Evolutionary conservation across 306 rosid species (phyloP), one percentile per base, ranked within the genome.

Genomic region (Sechiopsis laciniata): DNA sequence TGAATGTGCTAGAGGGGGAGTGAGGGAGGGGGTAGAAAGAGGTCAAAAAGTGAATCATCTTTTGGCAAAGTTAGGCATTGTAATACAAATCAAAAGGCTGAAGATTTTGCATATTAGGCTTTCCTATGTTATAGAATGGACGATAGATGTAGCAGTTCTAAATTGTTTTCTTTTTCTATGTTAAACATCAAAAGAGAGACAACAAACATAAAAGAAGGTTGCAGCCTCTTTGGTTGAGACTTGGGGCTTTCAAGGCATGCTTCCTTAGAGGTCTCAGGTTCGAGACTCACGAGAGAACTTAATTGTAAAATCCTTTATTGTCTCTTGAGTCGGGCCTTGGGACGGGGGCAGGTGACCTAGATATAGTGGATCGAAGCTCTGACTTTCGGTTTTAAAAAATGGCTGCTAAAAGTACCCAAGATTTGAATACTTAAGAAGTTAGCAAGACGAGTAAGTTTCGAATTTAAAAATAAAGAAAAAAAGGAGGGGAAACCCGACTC

Each of bases 341-440:
- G 29, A 26, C 29, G 2, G 2, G 2, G 2, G 29, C 29, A 26
- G 29, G 2, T 26, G 29, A n/a, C 29, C 29, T 26, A 1, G 29
- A 26, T n/a, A n/a, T n/a, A n/a, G n/a, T n/a, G n/a, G n/a, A 26
- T 26, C 29, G 29, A 26, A 26, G 29, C 29, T 26, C 29, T 26
- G 29, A 26, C 2, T 26, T 26, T 26, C 29, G 29, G 29, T 26
- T 26, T 26, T 1, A 26, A 26, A 26, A 26, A 26, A 26, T 26
- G 12, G 56, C 13, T 19, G 20, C 56, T 14, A 68, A 66, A 19
- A 71, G 46, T 50, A 83, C 78, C 57, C 0, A 79, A 57, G 10
- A 62, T 60, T 19, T 57, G 45, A 11, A 62, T 62, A 4, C 7
- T 46, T 10, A 37, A 37, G 29, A 29, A 75, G 15, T 24, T 22